phyloP scores from a whole-genome alignment of 169 alveolate genomes.

The Babesia caballi region DNA sequence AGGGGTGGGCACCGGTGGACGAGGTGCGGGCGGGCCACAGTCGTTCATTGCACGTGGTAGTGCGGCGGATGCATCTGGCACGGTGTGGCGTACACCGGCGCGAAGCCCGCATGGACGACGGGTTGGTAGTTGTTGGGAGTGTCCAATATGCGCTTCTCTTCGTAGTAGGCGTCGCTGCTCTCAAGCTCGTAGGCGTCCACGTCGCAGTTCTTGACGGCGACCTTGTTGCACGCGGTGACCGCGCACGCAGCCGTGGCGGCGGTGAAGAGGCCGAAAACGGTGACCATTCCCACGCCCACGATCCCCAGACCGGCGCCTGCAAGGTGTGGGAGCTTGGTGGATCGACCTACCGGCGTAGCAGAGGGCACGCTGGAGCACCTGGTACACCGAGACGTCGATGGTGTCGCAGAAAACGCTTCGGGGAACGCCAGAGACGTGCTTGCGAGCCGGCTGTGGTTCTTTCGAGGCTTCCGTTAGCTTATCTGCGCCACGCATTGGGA shows the following conservation, averaged over 20 bases:
- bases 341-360: conserved; percentile 28
- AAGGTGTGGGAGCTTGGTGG: not conserved
- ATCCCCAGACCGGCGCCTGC: conserved; percentile 53
- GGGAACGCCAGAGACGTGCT: conserved; percentile 6
- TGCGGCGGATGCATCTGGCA: not conserved
- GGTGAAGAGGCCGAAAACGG: conserved; percentile 29
- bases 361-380: conserved; percentile 23
- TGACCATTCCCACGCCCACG: conserved; percentile 29
- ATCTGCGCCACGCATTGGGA: not conserved
- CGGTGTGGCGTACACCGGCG: conserved; percentile 3
- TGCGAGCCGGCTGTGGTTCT: not conserved
- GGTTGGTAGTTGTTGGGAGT: conserved; percentile 16
- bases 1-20: too few relatives aligned
- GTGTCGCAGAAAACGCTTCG: conserved; percentile 5
- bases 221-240: conserved; percentile 33
- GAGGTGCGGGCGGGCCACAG: too few relatives aligned
- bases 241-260: conserved; percentile 53
- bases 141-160: not conserved
- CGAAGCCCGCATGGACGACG: not conserved
- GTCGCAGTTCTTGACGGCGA: conserved; percentile 17
- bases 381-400: conserved; percentile 20
- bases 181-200: not conserved
- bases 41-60: too few relatives aligned
- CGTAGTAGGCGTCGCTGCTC: conserved; percentile 24
- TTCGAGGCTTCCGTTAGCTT: not conserved